These are phyloP conservation scores for Prunus padus DNA, from an alignment of 306 rosid species.

Conservation along the genomic window DNA sequence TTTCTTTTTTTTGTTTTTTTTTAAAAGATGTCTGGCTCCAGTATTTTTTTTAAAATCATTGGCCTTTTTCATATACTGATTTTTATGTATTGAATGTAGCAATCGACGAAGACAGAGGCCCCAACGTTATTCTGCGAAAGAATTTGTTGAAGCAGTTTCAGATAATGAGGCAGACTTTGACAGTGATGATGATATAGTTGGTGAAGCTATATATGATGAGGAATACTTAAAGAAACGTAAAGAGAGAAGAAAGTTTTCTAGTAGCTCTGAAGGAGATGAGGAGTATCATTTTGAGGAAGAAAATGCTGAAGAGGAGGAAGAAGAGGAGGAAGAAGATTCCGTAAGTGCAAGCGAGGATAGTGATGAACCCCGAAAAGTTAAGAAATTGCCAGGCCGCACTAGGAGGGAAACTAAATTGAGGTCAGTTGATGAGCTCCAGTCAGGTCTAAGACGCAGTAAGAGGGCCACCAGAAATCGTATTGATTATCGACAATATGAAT, in stretches of 20 bases:
- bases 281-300: conserved; percentile 89
- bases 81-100: conserved; percentile 39
- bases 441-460: conserved; percentile 94
- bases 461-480: conserved; percentile 82
- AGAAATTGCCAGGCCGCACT: conserved; percentile 71
- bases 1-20: neutral
- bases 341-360: conserved; percentile 87
- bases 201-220: conserved; percentile 94
- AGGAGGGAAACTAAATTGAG: conserved; percentile 83
- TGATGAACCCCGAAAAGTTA: conserved; percentile 60
- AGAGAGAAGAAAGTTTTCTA: conserved; percentile 73
- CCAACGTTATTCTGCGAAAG: conserved; percentile 81
- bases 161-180: conserved; percentile 79
- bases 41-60: conserved; percentile 3
- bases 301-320: conserved; percentile 90
- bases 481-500: conserved; percentile 73
- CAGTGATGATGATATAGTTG: conserved; percentile 97
- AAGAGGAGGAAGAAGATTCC: conserved; percentile 74
- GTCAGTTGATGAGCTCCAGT: conserved; percentile 76
- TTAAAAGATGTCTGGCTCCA: neutral
- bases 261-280: conserved; percentile 99
- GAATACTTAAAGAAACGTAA: conserved; percentile 85
- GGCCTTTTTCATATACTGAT: conserved; percentile 19
- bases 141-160: conserved; percentile 70
- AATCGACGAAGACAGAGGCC: conserved; percentile 86